Base-by-base conservation (phyloP, 305 asterid genomes). In the Fraxinus velutina region DNA sequence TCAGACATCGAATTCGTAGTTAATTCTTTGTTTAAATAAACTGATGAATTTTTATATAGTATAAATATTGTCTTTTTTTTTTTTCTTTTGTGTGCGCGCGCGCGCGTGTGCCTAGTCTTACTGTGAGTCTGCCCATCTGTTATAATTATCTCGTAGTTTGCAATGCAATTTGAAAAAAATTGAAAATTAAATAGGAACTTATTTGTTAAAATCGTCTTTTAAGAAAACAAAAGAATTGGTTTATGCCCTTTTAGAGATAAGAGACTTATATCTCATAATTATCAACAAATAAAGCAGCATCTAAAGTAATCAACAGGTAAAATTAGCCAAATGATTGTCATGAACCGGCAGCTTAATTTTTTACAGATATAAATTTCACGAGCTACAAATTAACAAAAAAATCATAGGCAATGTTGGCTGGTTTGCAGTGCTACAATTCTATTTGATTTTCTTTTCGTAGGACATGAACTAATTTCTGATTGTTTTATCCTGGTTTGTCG, bases 401-500 rank as follows among this genome's bases (percentile, higher is more conserved):
- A 74, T 17, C 4, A 21, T 19, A 42, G 39, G 39, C 19, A 60
- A 30, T 19, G 39, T 68, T 57, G 15, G 15, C 75, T 36, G 68
- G 36, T 42, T 50, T 80, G 21, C 30, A 2, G 15, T 36, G 12
- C 37, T 29, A 22, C 27, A 37, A 57, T 73, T 83, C 37, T 36
- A 29, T 50, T 27, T 12, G 74, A 52, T 71, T 19, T 21, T 68
- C 68, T 7, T 39, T 29, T 37, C 22, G 37, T 72, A 55, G 60
- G 79, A 57, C 13, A 15, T 82, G 66, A 71, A 33, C 66, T 83
- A 24, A 73, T 60, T 74, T 64, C 60, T 83, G 73, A 50, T 78
- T 76, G 36, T 84, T 79, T 17, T 79, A 36, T 70, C 22, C 75
- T 52, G 78, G 82, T 76, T 79, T 39, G 77, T 29, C 90, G 92